Percentiles rank a stretch among this genome's conserved stretches.
These are phyloP conservation scores for Terana coerulea DNA, from an alignment of 768 basidiomycete species.

Conservation along the genomic window DNA sequence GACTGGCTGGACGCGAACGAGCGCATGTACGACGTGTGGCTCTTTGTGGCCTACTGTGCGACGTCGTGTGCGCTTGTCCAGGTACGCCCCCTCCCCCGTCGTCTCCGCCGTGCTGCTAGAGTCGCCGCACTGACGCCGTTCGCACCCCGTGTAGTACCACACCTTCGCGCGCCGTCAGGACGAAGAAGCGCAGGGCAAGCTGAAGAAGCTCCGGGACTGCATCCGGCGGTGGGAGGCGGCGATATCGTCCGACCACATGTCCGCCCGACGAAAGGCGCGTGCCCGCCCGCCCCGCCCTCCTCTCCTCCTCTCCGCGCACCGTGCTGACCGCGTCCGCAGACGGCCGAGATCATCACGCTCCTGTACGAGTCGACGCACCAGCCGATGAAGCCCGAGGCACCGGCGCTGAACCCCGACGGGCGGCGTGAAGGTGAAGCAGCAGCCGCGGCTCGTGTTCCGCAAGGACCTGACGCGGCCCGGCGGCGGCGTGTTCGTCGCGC, in stretches of 20 bases:
- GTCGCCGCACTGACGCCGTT: not conserved
- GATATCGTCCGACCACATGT: conserved; percentile 92
- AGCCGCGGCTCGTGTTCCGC: conserved; percentile 59
- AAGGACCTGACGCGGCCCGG: conserved; percentile 80
- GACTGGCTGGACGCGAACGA: conserved; percentile 89
- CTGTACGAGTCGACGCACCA: conserved; percentile 93
- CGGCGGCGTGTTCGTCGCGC: conserved; percentile 81
- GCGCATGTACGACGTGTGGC: conserved; percentile 78
- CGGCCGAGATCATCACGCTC: conserved; percentile 87
- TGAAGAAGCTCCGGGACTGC: conserved; percentile 80
- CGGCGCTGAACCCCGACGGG: conserved; percentile 79
- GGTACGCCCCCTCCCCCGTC: conserved; percentile 39
- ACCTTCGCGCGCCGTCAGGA: conserved; percentile 88
- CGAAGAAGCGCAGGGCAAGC: conserved; percentile 62
- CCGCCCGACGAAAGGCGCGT: conserved; percentile 81
- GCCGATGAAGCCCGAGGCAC: conserved; percentile 44
- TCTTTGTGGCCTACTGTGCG: conserved; percentile 82
- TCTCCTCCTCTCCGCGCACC: conserved; percentile 4
- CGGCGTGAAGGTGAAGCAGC: conserved; percentile 52
- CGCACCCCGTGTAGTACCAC: conserved; percentile 73
- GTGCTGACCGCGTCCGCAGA: conserved; percentile 40
- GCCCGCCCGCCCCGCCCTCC: conserved; percentile 15
- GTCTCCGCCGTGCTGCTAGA: not conserved
- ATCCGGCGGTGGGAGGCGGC: conserved; percentile 85
- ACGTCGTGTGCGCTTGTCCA: conserved; percentile 90